Conservation (phyloP, 2,329 filamentous ascomycete genomes). For the Neofusicoccum ribis region DNA sequence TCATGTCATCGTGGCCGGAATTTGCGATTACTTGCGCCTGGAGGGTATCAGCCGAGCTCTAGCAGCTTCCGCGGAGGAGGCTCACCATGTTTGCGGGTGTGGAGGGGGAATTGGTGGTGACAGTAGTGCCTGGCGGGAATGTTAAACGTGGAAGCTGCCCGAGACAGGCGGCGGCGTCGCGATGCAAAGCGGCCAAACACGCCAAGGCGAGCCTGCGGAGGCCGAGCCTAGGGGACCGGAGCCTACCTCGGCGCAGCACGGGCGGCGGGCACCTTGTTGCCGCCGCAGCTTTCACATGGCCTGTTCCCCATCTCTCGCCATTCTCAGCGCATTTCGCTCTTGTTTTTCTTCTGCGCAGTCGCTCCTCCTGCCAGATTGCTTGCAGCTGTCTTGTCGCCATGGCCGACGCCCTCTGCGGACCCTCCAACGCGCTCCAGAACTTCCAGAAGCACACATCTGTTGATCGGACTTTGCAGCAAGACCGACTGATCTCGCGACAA, state of each 20-base stretch:
- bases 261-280: constrained; percentile 10
- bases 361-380: background rate
- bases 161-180: background rate
- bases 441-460: constrained; percentile 69
- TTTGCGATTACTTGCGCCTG: constrained; percentile 79
- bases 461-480: constrained; percentile 72
- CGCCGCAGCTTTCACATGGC: constrained; percentile 17
- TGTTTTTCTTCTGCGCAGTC: background rate
- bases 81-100: constrained; percentile 20
- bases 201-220: background rate
- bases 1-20: constrained; percentile 97
- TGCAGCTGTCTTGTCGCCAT: constrained; percentile 43
- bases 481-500: constrained; percentile 60
- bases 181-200: constrained; percentile 17
- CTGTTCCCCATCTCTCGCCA: constrained; percentile 9
- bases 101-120: constrained; percentile 11
- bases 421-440: constrained; percentile 72
- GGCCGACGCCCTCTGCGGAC: constrained; percentile 70
- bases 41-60: constrained; percentile 24
- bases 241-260: constrained; percentile 11
- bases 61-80: background rate
- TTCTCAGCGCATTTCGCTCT: background rate
- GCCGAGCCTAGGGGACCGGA: background rate
- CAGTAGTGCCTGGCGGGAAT: constrained; percentile 9
- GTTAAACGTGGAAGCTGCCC: constrained; percentile 20